Base-by-base conservation (phyloP, 352 stramenopile species). In the Aphanomyces invadans region DNA sequence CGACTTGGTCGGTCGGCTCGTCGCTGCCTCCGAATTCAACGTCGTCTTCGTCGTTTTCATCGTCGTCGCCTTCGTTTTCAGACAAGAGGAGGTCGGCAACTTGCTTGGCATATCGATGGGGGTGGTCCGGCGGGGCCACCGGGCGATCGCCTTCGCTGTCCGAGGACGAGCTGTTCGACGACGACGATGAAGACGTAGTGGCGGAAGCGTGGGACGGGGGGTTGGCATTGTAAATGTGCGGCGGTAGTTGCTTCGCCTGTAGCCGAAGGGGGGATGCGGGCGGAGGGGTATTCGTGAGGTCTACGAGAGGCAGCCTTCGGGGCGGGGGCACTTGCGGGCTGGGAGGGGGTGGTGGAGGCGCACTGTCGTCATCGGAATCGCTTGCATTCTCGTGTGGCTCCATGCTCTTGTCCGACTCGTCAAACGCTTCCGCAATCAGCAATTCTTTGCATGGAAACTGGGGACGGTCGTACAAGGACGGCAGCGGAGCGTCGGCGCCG, bases 231-330 rank as follows among this genome's bases (percentile, higher is more conserved):
- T 57, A 57, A 19, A 57, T 38, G 36, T 57, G 49, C 21, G 49
- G 49, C 29, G 49, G 49, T 26, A 57, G 29, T 57, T 57, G 49
- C 49, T 57, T 57, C 7, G 49, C 49, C 36, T 57, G 49, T 5
- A 57, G 4, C 11, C 49, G 49, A 5, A 57, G 49, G 25, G 49
- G 49, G 17, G 49, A 57, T 9, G 32, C 49, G 25, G 49, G 49
- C 11, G 49, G 49, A 7, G 25, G 49, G 29, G 49, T 29, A 17
- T n/a, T 1, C 21, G 49, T n/a, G 19, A 33, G 29, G 17, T 19
- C 49, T 9, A 36, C 49, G 17, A 33, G 1, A n/a, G 29, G 21
- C 17, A 57, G 49, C 19, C 49, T 7, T 29, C 49, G 21, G 4
- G 44, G 49, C 4, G 25, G 49, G 19, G n/a, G n/a, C n/a, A n/a